Evolutionary conservation across 345 rosid genomes (phyloP), one percentile per base, ranked within the genome.

Genomic region (Arabidopsis suecica): DNA sequence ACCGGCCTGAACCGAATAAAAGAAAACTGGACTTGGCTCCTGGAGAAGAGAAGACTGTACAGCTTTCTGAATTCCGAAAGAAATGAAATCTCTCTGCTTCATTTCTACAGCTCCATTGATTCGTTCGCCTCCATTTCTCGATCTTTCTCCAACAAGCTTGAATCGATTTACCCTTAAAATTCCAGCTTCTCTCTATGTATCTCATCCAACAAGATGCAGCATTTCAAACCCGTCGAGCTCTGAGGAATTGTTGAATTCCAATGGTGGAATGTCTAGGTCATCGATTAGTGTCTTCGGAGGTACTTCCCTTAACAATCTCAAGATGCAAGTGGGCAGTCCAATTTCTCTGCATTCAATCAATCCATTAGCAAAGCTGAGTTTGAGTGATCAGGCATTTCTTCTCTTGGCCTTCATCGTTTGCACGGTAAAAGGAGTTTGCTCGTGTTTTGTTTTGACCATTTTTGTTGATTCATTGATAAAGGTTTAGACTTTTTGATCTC

Each of bases 401-500:
- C 91, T 92, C 54, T 65, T 88, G 45, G 66, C 96, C 25, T 95
- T 95, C 76, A 88, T 89, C 55, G 93, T 89, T 71, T 91, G 89
- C 87, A 86, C 93, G 89, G 98, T 91, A 71, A 51, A 47, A 11
- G 3, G 0, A 12, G 9, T 47, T 47, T 22, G 9, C 23, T 47
- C 22, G 51, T 16, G 10, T 45, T 42, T 28, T 42, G 30, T 6
- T 6, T 42, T 49, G n/a, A 34, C 11, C 4, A 12, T 18, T 50
- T 56, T 65, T 71, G 65, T 66, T 48, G 13, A 25, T 32, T 68
- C 20, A 28, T n/a, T 34, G 36, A 55, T 68, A 25, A 68, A 53
- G 28, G 37, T 0, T 18, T 71, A 14, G 11, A 22, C 55, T 65
- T 44, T 65, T 62, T 82, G 58, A 74, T 66, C 10, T 63, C 25